Percentiles rank a stretch among this genome's conserved stretches.
These are phyloP conservation scores for Aspergillus sp. DNA, from an alignment of 2,329 filamentous ascomycete species.

Conservation along the genomic window DNA sequence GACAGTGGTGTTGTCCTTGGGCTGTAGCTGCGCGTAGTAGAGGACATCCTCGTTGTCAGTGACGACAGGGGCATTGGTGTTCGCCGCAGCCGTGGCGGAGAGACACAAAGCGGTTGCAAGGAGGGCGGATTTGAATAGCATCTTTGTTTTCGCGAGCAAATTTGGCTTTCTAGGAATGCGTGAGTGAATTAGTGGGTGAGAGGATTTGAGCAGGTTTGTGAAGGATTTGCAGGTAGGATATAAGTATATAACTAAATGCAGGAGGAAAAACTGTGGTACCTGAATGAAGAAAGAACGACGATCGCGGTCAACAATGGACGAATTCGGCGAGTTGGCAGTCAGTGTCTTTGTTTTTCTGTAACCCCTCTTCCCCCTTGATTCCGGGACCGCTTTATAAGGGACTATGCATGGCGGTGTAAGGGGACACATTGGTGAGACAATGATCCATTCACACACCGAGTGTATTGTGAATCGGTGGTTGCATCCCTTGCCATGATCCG, in stretches of 20 bases:
- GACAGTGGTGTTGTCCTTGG: slow-evolving; percentile 57
- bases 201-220: background rate
- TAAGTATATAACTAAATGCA: background rate
- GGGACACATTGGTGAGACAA: background rate
- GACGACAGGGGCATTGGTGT: slow-evolving; percentile 46
- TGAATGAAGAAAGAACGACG: background rate
- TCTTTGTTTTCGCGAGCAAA: background rate
- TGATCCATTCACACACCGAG: background rate
- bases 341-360: too few species aligned
- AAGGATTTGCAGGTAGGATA: background rate
- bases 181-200: background rate
- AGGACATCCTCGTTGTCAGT: slow-evolving; percentile 59
- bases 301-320: background rate
- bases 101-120: slow-evolving; percentile 9
- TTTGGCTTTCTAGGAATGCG: background rate
- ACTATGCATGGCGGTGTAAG: background rate
- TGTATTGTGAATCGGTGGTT: background rate
- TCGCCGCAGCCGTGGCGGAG: slow-evolving; percentile 7
- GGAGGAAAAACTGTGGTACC: background rate
- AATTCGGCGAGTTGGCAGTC: background rate
- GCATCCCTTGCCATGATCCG: background rate
- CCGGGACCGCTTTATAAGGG: background rate
- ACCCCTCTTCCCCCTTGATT: background rate
- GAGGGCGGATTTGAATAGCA: slow-evolving; percentile 12
- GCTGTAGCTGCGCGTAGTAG: slow-evolving; percentile 61